Evolutionary conservation across 1,139 yeast genomes (phyloP), one percentile per base, ranked within the genome.

Genomic region (Scheffersomyces illinoinensis): DNA sequence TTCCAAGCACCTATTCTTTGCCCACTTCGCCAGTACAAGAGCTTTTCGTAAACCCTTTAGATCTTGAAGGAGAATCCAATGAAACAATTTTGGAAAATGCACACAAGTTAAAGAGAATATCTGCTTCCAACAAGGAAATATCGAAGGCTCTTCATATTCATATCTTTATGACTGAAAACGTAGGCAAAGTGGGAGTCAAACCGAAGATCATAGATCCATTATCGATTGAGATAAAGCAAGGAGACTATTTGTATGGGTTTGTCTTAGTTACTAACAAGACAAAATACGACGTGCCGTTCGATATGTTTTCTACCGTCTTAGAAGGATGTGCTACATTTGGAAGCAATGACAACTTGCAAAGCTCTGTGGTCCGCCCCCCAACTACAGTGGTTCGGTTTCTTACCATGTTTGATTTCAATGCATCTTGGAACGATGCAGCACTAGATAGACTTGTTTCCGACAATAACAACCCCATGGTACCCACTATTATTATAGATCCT

Each of bases 351-450:
- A 33, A 33, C 10, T 43, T 26, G 46, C 65, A 66, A 51, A 66
- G 59, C 33, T 61, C 69, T 14, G 56, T 64, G 3, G 66, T 66
- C 23, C 67, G 61, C 50, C 67, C 65, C 0, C 70, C 70, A 1
- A 51, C 63, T 6, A 64, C 62, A 21, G 61, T 66, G n/a, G 62
- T 58, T 20, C 67, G 71, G 55, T 76, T 78, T 58, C 66, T 77
- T 23, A 75, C 72, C 55, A 77, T 78, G 82, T 77, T 78, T 62
- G 82, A 78, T 63, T 77, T 77, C 64, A 73, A 72, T 58, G 83
- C 82, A 4, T 75, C 78, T 49, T 78, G 81, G 81, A 76, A 75
- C 58, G 82, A 77, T 59, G 81, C 74, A 0, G 67, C 64, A 56
- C 67, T 76, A 43, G 80, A 77, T 60, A 59, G 77, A 46, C 65